Evolutionary conservation across 305 asterid genomes (phyloP), one percentile per base, ranked within the genome.

Genomic region (Plantago coronopus): DNA sequence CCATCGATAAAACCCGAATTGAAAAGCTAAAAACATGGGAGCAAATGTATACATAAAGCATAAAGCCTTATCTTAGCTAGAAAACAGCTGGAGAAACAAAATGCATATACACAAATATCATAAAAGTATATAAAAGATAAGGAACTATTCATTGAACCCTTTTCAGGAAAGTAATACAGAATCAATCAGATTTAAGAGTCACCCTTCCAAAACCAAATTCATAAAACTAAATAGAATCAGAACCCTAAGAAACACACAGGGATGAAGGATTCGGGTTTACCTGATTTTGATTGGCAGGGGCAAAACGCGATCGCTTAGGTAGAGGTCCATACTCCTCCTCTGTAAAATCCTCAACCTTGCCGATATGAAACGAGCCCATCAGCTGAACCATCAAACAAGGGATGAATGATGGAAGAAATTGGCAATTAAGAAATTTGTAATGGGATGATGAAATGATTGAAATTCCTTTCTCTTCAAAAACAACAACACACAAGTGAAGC

Each of bases 311-410:
- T 43, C 87, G 84, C 59, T 81, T 81, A 11, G 75, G 4, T 23
- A 81, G 71, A 61, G 79, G 74, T 38, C 65, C 84, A 53, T 76
- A 71, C 72, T 64, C 65, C 57, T 81, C 84, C 48, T 81, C 84
- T 6, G 70, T 22, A 51, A 69, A 81, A 73, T 73, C 87, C 54
- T 75, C 78, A 22, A 78, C 27, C 29, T 57, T 44, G 44, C 46
- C 71, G 7, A 62, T 65, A 63, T 67, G 73, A 74, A 74, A 67
- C 54, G 78, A 81, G 40, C 77, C 81, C 86, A 76, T 73, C 82
- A 71, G 74, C 78, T 72, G 73, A 54, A 68, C 77, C 76, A 76
- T 73, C 72, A 54, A 70, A 34, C 43, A 37, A 22, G 20, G 19
- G 49, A 70, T 63, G 54, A 54, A 42, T 17, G 34, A 9, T 21